Evolutionary conservation across 306 rosid genomes (phyloP).

Genomic region (Trifolium pratense): DNA sequence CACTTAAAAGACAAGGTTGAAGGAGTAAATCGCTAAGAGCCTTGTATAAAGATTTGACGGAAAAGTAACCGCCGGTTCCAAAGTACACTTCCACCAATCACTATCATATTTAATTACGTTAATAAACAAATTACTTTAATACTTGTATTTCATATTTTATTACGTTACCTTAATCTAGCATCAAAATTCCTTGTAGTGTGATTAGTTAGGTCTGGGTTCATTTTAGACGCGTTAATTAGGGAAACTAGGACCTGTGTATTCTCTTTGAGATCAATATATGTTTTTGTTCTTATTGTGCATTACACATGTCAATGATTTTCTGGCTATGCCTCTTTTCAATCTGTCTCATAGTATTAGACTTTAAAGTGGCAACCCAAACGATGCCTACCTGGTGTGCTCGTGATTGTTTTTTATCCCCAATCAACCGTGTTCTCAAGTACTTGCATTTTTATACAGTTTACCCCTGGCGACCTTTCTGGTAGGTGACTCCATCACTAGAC

Average conservation of each 20-base stretch:
- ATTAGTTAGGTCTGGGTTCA: constrained; percentile 8
- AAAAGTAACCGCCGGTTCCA: too few species aligned
- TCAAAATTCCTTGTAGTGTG: constrained; percentile 4
- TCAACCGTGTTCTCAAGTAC: background rate
- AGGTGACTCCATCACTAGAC: background rate
- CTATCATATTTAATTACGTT: too few species aligned
- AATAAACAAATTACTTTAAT: too few species aligned
- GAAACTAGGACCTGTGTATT: constrained; percentile 17
- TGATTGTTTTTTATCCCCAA: constrained; percentile 2
- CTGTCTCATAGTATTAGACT: constrained; percentile 2
- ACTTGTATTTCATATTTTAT: background rate
- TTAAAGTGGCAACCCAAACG: constrained; percentile 13
- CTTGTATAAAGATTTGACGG: too few species aligned
- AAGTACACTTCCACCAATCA: too few species aligned
- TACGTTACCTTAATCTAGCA: background rate
- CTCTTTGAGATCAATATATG: constrained; percentile 3
- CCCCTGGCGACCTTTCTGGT: background rate
- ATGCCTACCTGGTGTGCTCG: background rate
- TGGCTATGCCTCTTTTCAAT: constrained; percentile 11
- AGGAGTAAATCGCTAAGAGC: too few species aligned
- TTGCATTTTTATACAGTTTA: background rate
- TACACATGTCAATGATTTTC: background rate
- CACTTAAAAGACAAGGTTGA: too few species aligned
- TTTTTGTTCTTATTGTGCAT: background rate
- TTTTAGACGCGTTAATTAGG: too few species aligned